Evolutionary conservation across 106 monocot species (phyloP).

Genomic region (Triglochin maritima): DNA sequence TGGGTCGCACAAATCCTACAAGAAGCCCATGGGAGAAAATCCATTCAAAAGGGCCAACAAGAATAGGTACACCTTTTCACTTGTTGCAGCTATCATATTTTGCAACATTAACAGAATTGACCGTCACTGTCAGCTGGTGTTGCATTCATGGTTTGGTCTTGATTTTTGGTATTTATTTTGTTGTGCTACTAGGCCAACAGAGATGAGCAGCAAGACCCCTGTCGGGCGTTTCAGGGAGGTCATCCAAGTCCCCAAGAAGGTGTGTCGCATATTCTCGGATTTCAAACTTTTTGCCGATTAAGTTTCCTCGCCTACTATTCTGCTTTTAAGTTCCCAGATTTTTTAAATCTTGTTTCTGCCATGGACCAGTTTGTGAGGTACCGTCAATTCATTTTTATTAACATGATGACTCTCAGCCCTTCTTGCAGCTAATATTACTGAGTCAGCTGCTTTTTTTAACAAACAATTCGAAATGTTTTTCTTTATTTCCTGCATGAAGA

Average conservation of each 20-base stretch:
- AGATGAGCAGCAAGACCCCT: conserved; percentile 65
- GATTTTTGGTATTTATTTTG: background rate
- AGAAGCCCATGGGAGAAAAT: conserved; percentile 7
- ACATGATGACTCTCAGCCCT: background rate
- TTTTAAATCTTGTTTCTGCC: background rate
- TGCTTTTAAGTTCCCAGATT: background rate
- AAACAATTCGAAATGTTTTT: background rate
- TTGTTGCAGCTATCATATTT: background rate
- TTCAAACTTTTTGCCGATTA: background rate
- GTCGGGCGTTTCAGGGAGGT: conserved; percentile 67
- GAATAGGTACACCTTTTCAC: conserved; percentile 43
- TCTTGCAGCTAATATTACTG: too few relatives aligned
- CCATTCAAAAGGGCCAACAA: conserved; percentile 53
- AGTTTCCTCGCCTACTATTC: background rate
- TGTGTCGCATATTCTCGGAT: background rate
- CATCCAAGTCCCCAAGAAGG: conserved; percentile 80
- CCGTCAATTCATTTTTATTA: background rate
- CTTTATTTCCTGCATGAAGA: background rate
- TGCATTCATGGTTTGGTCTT: background rate
- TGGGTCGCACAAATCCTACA: conserved; percentile 36
- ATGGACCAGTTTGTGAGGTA: background rate
- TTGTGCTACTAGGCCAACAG: conserved; percentile 45
- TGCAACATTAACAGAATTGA: too few relatives aligned
- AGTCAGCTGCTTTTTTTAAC: too few relatives aligned
- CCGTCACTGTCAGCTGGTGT: background rate